Evolutionary conservation across 1,139 yeast genomes (phyloP), one percentile per base, ranked within the genome.

Genomic region (Hyphopichia pseudoburtonii): DNA sequence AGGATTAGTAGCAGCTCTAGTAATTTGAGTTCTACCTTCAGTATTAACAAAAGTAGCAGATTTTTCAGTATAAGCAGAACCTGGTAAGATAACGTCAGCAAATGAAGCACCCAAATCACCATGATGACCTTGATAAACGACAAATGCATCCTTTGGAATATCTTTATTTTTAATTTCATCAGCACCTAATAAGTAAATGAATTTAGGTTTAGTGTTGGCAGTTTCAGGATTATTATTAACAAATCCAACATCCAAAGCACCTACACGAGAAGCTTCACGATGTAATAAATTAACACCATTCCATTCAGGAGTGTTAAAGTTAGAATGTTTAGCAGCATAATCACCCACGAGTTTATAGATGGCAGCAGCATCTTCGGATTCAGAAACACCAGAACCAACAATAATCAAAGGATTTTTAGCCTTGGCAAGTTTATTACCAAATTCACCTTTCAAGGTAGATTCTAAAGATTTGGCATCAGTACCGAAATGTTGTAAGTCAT

Each of bases 71-170:
- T 84, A 87, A 31, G 96, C 95, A 28, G 92, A 76, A 38, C 92
- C 92, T 39, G 96, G 96, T 50, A 87, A 76, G 43, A 87, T 78
- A 31, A 87, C 95, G 59, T 87, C 95, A 33, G 96, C 96, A 52
- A 80, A 77, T 15, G 92, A 83, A 23, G 96, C 96, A 51, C 96
- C 96, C 28, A 78, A 62, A 51, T 87, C 96, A 68, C 96, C 96
- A 64, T 87, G 95, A 63, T 87, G 96, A 39, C 96, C 96, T 67
- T 87, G 90, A 67, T 87, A 87, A 38, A 87, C 82, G 27, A 87
- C 96, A 60, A 87, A 87, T 9, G 96, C 89, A 58, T 87, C 94
- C 61, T 74, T 71, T 50, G 95, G 95, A 52, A 86, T 79, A 43
- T 84, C 86, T 40, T 73, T 66, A 46, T 82, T 78, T 46, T 74